A percentile compares a stretch with the other conserved stretches of the same genome.
Evolutionary conservation across 169 alveolate genomes (phyloP).

Genomic region (Eimeria praecox): DNA sequence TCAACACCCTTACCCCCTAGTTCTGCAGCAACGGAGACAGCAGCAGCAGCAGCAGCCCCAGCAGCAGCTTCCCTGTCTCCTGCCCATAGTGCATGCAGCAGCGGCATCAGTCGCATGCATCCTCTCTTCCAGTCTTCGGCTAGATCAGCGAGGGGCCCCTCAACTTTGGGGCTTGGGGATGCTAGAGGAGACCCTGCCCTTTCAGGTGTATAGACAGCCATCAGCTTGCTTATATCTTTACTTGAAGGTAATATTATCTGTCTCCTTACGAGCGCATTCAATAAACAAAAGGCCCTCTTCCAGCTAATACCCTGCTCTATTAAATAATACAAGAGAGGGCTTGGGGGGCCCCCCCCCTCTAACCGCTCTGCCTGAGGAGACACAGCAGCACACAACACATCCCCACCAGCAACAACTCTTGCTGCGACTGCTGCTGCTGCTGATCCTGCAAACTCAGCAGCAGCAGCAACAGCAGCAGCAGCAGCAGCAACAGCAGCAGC

Average conservation of each 20-base stretch:
- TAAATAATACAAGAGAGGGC: slow-evolving; percentile 1
- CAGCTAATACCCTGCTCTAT: background rate
- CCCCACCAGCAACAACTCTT: background rate
- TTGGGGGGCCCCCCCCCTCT: background rate
- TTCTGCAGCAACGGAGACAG: slow-evolving; percentile 18
- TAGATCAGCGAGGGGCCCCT: slow-evolving; percentile 43
- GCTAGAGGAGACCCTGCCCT: slow-evolving; percentile 40
- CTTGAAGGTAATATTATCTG: background rate
- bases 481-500: slow-evolving; percentile 45
- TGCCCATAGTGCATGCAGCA: slow-evolving; percentile 64
- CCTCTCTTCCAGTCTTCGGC: slow-evolving; percentile 13
- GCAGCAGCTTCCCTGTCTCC: slow-evolving; percentile 69
- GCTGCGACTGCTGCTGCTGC: slow-evolving; percentile 4
- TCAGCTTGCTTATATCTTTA: background rate
- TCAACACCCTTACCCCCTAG: background rate
- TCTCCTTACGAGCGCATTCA: slow-evolving; percentile 5
- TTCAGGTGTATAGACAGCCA: slow-evolving; percentile 18
- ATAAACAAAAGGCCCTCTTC: background rate
- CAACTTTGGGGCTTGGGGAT: slow-evolving; percentile 55
- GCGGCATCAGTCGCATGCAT: background rate
- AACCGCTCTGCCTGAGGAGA: slow-evolving; percentile 38
- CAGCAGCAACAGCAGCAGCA: background rate
- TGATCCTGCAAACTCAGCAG: slow-evolving; percentile 23
- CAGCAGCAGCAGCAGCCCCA: slow-evolving; percentile 51
- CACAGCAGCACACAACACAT: background rate